Conservation (phyloP, 805 yeast species). For the Ogataea nitratoaversa region DNA sequence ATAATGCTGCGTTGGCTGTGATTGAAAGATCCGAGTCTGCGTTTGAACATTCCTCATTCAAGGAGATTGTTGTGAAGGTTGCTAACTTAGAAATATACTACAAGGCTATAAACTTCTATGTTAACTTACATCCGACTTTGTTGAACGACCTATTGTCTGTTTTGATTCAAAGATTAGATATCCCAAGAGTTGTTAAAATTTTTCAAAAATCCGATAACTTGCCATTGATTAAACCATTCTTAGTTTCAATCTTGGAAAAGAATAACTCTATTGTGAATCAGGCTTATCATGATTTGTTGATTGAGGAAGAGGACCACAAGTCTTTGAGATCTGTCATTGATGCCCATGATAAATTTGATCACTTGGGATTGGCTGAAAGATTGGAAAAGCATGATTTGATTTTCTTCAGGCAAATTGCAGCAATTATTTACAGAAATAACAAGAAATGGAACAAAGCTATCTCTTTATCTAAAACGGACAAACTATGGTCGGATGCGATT, state of each 20-base stretch:
- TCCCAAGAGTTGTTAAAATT: constrained; percentile 90
- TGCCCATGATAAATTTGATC: constrained; percentile 85
- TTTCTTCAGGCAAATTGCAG: constrained; percentile 95
- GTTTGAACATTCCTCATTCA: constrained; percentile 90
- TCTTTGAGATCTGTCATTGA: constrained; percentile 85
- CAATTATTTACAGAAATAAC: constrained; percentile 87
- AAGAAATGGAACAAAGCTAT: constrained; percentile 91
- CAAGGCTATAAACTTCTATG: constrained; percentile 93
- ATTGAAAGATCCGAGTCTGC: constrained; percentile 92
- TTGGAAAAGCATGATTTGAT: constrained; percentile 87
- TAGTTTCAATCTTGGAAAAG: constrained; percentile 85
- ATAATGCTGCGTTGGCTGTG: constrained; percentile 94
- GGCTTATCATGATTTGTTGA: constrained; percentile 91
- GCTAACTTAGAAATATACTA: constrained; percentile 95
- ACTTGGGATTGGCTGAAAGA: constrained; percentile 86
- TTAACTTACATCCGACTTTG: constrained; percentile 86
- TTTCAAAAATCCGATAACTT: constrained; percentile 93
- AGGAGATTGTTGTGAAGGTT: constrained; percentile 91
- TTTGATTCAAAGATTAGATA: constrained; percentile 83
- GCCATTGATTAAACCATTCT: constrained; percentile 93
- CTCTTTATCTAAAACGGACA: constrained; percentile 83
- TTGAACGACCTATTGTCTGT: constrained; percentile 82
- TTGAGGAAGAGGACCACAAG: constrained; percentile 95
- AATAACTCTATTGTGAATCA: constrained; percentile 88
- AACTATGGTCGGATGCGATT: constrained; percentile 91